Base-by-base conservation (phyloP, 2,329 filamentous ascomycete species). In the Monascus ruber region DNA sequence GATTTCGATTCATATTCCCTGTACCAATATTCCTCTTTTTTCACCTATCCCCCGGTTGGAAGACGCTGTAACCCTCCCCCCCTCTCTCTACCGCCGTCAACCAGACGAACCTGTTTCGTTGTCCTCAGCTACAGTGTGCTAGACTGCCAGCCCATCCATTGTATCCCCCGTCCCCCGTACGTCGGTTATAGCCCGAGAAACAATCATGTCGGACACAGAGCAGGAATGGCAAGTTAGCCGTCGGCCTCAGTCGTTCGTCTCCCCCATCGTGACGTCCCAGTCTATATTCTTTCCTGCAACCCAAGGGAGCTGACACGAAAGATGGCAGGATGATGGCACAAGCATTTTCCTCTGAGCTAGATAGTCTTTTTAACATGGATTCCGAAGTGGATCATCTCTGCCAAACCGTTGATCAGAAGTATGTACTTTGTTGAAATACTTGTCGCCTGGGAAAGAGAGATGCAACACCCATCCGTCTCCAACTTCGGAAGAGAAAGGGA, bases 341-440 rank as follows among this genome's bases (percentile, higher is more conserved):
- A 52, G 85, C 83, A 58, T 94, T 95, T 66, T 89, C 86, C 43
- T 72, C 79, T 34, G 85, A 89, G 60, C 72, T 95, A 44, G 83
- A 89, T 70, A 82, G 86, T 59, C 82, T 93, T 51, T 95, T 95
- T 70, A 82, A 83, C 55, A 80, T 95, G 56, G 85, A 91, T 51
- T 82, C 79, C 62, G 81, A 81, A 50, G 63, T 91, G 42, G 77
- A 81, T 54, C 75, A 82, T 45, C 73, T 94, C 29, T 77, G 83
- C 54, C 73, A 81, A 59, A 77, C 83, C 49, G 77, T 94, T 44
- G 76, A 85, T 58, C 76, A 85, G 63, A 89, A 88, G 88, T 95
- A 70, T 56, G 80, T 52, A 38, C 38, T 7, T 28, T 5, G 26
- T 28, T 28, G n/a, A 36, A 11, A 28, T 35, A 33, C 44, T 38